Base-by-base conservation (phyloP, 495 filamentous ascomycete species). In the Penicillium atrosanguineum region DNA sequence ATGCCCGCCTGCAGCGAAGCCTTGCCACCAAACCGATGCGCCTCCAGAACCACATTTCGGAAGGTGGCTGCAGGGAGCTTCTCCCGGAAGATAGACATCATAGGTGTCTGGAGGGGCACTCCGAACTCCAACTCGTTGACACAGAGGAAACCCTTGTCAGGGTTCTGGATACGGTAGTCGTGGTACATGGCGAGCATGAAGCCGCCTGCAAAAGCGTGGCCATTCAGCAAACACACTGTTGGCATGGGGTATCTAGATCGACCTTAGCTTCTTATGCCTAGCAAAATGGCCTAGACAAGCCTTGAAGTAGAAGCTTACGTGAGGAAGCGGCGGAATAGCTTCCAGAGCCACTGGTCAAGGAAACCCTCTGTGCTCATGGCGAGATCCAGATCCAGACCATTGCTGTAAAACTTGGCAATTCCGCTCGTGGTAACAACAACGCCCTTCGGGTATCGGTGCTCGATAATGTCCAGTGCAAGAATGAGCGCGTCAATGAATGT, bases 111-210 rank as follows among this genome's bases (percentile, higher is more conserved):
- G 11, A 94, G 75, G 8, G 87, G 84, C 0, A 85, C 83, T 15
- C 89, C 87, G 25, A 92, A 85, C 11, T 90, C 87, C 4, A 91
- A 69, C 68, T 92, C 89, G 62, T 92, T 91, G 41, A 92, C 62
- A 65, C 89, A 91, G 12, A 86, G 65, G 65, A 83, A 90, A 1
- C 89, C 89, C 26, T 79, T 77, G 4, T 72, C 23, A 0, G 85
- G 82, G 59, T 87, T 89, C 76, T 87, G 83, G 57, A 90, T 69
- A 4, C 89, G 82, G 67, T 92, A 93, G 68, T 93, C 89, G 73
- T 91, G 87, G 68, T 88, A 84, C 86, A 91, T 89, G 44, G 88
- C 85, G 7, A 88, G 68, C 86, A 93, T 91, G 55, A 91, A 71
- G 28, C 87, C 89, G 34, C 79, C 89, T 15, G 89, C 89, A 64